Conservation (phyloP, 2,329 filamentous ascomycete species). For the Fusarium albosuccineum region DNA sequence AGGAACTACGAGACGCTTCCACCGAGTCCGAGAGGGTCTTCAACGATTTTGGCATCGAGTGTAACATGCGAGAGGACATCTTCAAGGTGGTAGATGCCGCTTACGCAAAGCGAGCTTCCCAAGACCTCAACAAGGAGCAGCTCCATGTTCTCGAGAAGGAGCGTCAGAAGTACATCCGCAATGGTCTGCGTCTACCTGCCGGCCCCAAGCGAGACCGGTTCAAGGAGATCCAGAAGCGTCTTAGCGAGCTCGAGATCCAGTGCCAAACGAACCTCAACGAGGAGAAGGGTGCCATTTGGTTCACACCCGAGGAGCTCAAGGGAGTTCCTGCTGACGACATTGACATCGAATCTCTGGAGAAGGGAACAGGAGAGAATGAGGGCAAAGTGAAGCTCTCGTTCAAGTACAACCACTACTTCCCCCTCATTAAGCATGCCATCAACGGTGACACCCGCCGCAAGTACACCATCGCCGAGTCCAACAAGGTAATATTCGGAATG, state of each 20-base stretch:
- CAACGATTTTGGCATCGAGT: slow-evolving; percentile 83
- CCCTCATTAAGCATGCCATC: slow-evolving; percentile 81
- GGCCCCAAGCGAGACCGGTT: slow-evolving; percentile 81
- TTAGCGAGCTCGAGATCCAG: slow-evolving; percentile 79
- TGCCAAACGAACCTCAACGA: slow-evolving; percentile 87
- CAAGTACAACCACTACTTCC: slow-evolving; percentile 87
- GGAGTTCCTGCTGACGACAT: slow-evolving; percentile 81
- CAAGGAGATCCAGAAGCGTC: slow-evolving; percentile 86
- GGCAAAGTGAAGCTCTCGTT: slow-evolving; percentile 82
- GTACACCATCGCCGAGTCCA: slow-evolving; percentile 81
- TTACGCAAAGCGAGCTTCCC: slow-evolving; percentile 64
- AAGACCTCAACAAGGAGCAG: slow-evolving; percentile 75
- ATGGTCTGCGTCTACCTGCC: slow-evolving; percentile 78
- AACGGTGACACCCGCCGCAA: slow-evolving; percentile 76
- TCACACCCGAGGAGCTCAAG: slow-evolving; percentile 78
- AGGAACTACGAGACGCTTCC: slow-evolving; percentile 78
- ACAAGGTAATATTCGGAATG: slow-evolving; percentile 67
- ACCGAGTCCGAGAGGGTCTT: slow-evolving; percentile 81
- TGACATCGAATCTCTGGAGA: slow-evolving; percentile 72
- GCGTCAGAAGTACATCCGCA: slow-evolving; percentile 80
- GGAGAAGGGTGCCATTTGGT: slow-evolving; percentile 85
- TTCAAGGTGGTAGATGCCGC: slow-evolving; percentile 75
- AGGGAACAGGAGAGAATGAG: slow-evolving; percentile 78
- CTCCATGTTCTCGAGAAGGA: slow-evolving; percentile 82
- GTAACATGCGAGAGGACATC: slow-evolving; percentile 84